Percentiles rank a stretch among this genome's conserved stretches.
Conservation (phyloP, 2,329 filamentous ascomycete species). For the Diaporthe ampelina region DNA sequence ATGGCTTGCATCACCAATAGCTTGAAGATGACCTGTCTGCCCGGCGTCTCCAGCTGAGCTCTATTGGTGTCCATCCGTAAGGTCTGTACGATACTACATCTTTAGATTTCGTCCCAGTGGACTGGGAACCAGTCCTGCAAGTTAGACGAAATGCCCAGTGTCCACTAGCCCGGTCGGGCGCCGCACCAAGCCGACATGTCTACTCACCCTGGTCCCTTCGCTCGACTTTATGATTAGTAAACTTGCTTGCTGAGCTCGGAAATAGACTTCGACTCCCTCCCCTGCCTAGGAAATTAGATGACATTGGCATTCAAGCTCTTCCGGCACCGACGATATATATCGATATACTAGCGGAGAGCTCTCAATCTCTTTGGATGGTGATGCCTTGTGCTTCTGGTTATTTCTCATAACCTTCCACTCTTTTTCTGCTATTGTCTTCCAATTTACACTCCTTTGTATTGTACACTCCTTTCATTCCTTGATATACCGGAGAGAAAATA, state of each 20-base stretch:
- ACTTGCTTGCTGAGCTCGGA: background rate
- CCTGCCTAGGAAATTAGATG: slow-evolving; percentile 1
- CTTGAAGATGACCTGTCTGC: background rate
- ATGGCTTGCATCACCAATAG: background rate
- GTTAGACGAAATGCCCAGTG: background rate
- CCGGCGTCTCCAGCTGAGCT: background rate
- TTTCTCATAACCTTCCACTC: background rate
- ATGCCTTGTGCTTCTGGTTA: background rate
- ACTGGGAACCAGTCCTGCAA: background rate
- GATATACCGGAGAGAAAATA: background rate
- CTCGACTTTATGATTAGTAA: background rate
- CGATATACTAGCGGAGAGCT: background rate
- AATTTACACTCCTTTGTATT: background rate
- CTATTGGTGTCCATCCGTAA: background rate
- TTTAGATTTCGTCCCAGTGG: background rate
- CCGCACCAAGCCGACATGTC: background rate
- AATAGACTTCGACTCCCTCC: background rate
- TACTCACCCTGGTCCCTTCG: background rate
- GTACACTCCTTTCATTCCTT: background rate
- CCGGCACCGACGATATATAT: background rate
- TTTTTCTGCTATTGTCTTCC: background rate
- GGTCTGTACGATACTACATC: background rate
- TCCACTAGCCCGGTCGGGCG: background rate
- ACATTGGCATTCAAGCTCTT: background rate
- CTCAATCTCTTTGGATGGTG: background rate